Percentiles rank a stretch among this genome's conserved stretches.
These are phyloP conservation scores for Podaxis sp. DNA, from an alignment of 768 basidiomycete species.

Conservation along the genomic window DNA sequence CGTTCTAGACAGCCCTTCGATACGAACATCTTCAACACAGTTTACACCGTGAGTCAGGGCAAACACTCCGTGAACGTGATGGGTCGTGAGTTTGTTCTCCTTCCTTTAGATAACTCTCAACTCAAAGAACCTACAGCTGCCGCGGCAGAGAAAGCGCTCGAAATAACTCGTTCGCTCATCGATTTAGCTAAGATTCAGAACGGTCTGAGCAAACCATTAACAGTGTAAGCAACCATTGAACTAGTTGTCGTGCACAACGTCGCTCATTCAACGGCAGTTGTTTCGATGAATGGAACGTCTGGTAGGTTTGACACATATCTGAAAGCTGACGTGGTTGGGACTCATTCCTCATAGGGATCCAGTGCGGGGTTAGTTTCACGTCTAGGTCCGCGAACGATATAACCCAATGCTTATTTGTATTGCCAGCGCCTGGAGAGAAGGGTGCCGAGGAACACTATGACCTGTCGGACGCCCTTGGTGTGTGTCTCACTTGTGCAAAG, in stretches of 20 bases:
- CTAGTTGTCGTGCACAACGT: no score
- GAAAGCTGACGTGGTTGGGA: neutral
- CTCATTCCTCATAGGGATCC: slow-evolving; percentile 33
- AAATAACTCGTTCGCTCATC: slow-evolving; percentile 49
- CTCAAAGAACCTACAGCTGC: slow-evolving; percentile 31
- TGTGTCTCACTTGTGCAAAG: neutral
- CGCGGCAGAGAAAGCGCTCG: slow-evolving; percentile 52
- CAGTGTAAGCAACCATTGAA: slow-evolving; percentile 28
- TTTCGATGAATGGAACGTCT: slow-evolving; percentile 62
- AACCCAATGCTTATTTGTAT: neutral
- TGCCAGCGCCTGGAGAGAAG: slow-evolving; percentile 42
- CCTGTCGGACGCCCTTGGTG: slow-evolving; percentile 49
- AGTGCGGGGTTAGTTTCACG: slow-evolving; percentile 33
- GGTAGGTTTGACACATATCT: slow-evolving; percentile 25
- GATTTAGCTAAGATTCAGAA: slow-evolving; percentile 49
- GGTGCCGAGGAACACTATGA: slow-evolving; percentile 57
- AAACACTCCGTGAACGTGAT: slow-evolving; percentile 54
- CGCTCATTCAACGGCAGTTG: slow-evolving; percentile 25
- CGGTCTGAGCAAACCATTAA: slow-evolving; percentile 34
- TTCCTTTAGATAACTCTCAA: neutral
- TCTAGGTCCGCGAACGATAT: neutral
- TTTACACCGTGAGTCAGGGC: slow-evolving; percentile 41
- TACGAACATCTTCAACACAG: slow-evolving; percentile 21
- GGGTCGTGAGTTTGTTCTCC: slow-evolving; percentile 36
- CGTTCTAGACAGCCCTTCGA: neutral